Evolutionary conservation across 495 filamentous ascomycete genomes (phyloP).

Genomic region (Penicillium chermesinum): DNA sequence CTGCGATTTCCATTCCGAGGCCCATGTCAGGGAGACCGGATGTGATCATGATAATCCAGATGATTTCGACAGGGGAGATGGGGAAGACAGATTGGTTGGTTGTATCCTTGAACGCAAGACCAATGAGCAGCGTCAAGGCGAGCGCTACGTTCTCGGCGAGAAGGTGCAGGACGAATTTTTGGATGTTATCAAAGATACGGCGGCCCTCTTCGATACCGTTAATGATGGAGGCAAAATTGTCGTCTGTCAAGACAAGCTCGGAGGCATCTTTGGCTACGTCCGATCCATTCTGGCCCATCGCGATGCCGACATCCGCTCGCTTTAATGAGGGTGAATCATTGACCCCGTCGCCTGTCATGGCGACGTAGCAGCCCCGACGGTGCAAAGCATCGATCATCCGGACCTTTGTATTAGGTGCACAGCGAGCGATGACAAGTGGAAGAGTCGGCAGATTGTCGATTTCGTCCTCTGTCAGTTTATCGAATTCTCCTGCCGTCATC

Average conservation of each 20-base stretch:
- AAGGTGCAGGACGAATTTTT: conserved; percentile 72
- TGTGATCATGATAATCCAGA: conserved; percentile 76
- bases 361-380: conserved; percentile 59
- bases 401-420: conserved; percentile 67
- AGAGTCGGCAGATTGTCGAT: conserved; percentile 62
- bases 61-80: conserved; percentile 65
- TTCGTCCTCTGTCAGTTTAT: conserved; percentile 56
- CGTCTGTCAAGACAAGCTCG: conserved; percentile 73
- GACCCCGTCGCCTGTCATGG: conserved; percentile 87
- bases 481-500: conserved; percentile 67
- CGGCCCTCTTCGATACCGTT: conserved; percentile 68
- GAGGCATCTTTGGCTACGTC: conserved; percentile 87
- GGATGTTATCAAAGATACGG: conserved; percentile 71
- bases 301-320: conserved; percentile 78
- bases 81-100: conserved; percentile 64
- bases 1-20: conserved; percentile 63
- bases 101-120: conserved; percentile 65
- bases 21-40: conserved; percentile 72
- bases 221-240: conserved; percentile 81
- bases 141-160: conserved; percentile 70
- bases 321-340: conserved; percentile 82
- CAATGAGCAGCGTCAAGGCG: conserved; percentile 62
- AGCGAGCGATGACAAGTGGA: conserved; percentile 66
- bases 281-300: conserved; percentile 71
- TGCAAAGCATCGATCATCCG: conserved; percentile 76